Base-by-base conservation (phyloP, 257 asterid species). In the Solanum ossicruentum region DNA sequence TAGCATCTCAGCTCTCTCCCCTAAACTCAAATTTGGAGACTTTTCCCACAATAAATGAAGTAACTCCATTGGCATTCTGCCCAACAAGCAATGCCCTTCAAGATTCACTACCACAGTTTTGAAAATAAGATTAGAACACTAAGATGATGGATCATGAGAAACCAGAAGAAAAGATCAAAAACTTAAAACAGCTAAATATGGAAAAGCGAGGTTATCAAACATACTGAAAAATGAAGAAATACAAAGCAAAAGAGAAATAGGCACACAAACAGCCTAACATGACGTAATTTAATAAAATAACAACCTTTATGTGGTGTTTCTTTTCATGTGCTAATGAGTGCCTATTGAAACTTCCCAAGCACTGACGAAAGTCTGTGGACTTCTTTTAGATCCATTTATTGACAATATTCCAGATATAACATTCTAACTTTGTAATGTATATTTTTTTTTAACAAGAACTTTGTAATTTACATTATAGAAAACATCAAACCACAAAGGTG, bases 1-100 rank as follows among this genome's bases (percentile, higher is more conserved):
- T 77, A 93, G 89, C 93, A 93, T 95, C 94, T 94, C 99, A 72
- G 95, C 97, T 89, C 93, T 92, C 86, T 92, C 94, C 75, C 97
- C 98, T n/a, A 89, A 79, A 88, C 94, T 91, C 93, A 97, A 88
- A 87, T 91, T 90, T 77, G 93, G 88, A 69, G 98, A 93, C 86
- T 93, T 92, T 87, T 92, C 98, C 98, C 97, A 95, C 18, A 95
- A 93, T 52, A 95, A 86, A 84, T 91, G 93, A 83, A 94, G 93
- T 67, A 92, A 75, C 84, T 95, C 99, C 98, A 97, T 88, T 17
- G 98, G 96, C 86, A 97, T 91, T 90, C 91, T 94, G 70, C 99
- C 98, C 89, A 93, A 78, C 82, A 95, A 92, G 90, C 99, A 95
- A 89, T 87, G 91, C 75, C 95, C 97, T 86, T 90, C 96, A 84